Base-by-base conservation (phyloP, 345 rosid genomes). In the Leavenworthia alabamica region DNA sequence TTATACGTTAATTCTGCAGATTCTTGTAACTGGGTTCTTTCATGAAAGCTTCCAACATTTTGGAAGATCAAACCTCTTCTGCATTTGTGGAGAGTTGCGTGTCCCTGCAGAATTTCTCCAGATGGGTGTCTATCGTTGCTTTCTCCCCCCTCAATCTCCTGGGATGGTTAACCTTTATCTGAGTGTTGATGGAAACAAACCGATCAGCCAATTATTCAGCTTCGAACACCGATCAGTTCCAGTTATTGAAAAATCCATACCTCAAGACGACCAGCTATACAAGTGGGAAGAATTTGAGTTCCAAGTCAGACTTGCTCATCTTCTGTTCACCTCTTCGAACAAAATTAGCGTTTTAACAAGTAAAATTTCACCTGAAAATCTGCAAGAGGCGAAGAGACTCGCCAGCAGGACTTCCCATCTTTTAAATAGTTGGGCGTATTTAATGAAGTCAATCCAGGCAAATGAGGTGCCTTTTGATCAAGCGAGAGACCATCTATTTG, bases 81-180 rank as follows among this genome's bases (percentile, higher is more conserved):
- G 91, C 76, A 73, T 93, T 36, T 85, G 94, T 29, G 99, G 97
- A 40, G 91, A 85, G 41, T 50, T 71, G 45, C 72, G 76, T 73
- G 73, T 79, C 67, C 81, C 73, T 27, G 83, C 80, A 11, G 94
- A 87, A 56, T 60, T 76, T 73, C 73, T 89, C 51, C 94, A 87
- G 75, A 59, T 45, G 67, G 99, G 96, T 57, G 96, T 87, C 15
- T 93, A 89, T 66, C 84, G 96, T 53, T 89, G 97, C 75, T 79
- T 79, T 14, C 42, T 93, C 65, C 71, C 83, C 6, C 83, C 86
- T 19, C 88, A 82, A 54, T 67, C 83, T 46, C 87, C 94, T 61
- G 99, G 97, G 49, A n/a, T 78, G 7, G 86, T 83, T 31, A 80
- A 75, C 72, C 73, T 93, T 6, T 89, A 71, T 78, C 64, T 87